Evolutionary conservation across 139 green algal species (phyloP).

Genomic region (Chlorella sp.): DNA sequence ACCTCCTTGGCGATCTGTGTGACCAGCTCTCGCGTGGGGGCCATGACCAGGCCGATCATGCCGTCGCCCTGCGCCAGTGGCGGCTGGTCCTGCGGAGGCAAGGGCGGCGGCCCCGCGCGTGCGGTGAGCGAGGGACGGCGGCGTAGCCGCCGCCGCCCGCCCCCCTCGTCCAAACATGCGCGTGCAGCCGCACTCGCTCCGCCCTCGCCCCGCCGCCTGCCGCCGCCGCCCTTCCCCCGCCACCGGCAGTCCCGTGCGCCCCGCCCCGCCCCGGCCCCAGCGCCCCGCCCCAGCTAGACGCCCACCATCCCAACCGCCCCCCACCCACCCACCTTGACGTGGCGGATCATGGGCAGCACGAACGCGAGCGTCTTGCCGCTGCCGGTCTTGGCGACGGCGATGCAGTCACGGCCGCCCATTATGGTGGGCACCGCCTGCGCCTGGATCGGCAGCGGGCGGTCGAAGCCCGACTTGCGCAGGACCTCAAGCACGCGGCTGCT

Average conservation of each 20-base stretch:
- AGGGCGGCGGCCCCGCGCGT: no score
- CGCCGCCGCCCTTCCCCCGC: no score
- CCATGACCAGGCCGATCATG: constrained; percentile 90
- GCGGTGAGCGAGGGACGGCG: no score
- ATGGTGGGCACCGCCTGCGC: constrained; percentile 93
- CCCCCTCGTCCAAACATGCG: no score
- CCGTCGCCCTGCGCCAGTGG: constrained; percentile 81
- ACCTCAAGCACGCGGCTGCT: constrained; percentile 74
- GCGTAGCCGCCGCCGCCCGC: no score
- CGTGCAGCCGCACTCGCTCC: no score
- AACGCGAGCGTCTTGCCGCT: constrained; percentile 98
- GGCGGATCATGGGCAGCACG: constrained; percentile 94
- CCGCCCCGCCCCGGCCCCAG: no score
- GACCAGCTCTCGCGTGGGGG: constrained; percentile 95
- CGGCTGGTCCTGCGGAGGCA: constrained; percentile 92
- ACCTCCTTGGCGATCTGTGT: constrained; percentile 53
- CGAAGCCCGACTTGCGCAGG: constrained; percentile 76
- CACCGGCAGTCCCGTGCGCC: no score
- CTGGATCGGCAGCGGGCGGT: constrained; percentile 93
- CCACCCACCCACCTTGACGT: no score
- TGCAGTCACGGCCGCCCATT: constrained; percentile 96
- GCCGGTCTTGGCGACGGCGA: constrained; percentile 98
- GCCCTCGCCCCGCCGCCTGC: no score
- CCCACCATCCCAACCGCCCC: no score
- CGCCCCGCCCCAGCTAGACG: no score